Percentiles rank a stretch among this genome's conserved stretches.
Evolutionary conservation across 495 filamentous ascomycete species (phyloP).

Genomic region (Penicillium chermesinum): DNA sequence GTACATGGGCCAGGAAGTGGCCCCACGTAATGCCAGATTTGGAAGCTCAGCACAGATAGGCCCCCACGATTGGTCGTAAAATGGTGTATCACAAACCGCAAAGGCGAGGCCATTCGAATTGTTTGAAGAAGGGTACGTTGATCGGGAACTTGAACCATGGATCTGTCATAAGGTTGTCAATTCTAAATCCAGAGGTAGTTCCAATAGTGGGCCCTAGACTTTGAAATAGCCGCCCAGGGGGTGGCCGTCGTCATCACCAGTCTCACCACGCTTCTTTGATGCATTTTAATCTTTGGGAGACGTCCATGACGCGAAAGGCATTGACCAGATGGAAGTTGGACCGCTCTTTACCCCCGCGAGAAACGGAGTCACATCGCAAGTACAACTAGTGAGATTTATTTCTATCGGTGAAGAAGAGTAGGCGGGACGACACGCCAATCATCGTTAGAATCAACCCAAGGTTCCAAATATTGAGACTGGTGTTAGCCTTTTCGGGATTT

Average conservation of each 20-base stretch:
- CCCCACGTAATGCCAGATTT: not conserved
- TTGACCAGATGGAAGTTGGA: too few relatives aligned
- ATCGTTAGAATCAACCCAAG: too few relatives aligned
- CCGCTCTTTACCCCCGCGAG: not conserved
- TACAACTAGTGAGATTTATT: not conserved
- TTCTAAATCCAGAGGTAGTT: not conserved
- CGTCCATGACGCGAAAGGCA: not conserved
- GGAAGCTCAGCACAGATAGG: not conserved
- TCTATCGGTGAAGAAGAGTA: not conserved
- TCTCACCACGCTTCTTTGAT: slow-evolving; percentile 2
- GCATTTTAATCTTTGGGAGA: not conserved
- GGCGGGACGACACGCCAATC: not conserved
- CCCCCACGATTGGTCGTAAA: not conserved
- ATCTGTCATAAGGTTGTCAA: not conserved
- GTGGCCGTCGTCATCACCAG: slow-evolving; percentile 1
- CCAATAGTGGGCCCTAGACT: not conserved
- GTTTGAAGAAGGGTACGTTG: not conserved
- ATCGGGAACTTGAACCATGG: not conserved
- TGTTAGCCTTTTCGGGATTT: too few relatives aligned
- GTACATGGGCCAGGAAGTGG: not conserved
- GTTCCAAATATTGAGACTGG: too few relatives aligned
- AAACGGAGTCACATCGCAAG: not conserved
- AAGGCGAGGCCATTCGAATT: not conserved
- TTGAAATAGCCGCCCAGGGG: slow-evolving; percentile 1
- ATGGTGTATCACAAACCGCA: not conserved